Percentiles rank a stretch among this genome's conserved stretches.
Conservation (phyloP, 2,329 filamentous ascomycete species). For the Aspergillus sp. region DNA sequence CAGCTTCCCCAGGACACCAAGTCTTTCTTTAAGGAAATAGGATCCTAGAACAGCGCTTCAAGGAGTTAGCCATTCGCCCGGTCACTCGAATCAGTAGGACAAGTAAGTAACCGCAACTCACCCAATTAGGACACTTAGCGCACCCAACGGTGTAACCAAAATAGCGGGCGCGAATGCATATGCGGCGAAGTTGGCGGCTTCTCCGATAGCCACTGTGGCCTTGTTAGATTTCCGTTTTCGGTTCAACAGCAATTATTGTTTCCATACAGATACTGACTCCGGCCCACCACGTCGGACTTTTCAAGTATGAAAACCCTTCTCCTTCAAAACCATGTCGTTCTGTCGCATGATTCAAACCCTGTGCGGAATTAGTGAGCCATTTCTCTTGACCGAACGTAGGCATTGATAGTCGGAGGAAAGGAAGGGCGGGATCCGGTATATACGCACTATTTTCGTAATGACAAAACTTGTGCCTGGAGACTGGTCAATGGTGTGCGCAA, state of each 20-base stretch:
- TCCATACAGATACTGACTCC: conserved; percentile 81
- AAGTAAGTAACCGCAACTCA: conserved; percentile 31
- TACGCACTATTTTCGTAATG: conserved; percentile 90
- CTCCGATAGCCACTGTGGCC: conserved; percentile 76
- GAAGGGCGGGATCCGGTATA: conserved; percentile 3
- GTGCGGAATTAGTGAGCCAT: conserved; percentile 21
- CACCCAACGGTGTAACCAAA: conserved; percentile 90
- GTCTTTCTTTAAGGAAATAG: conserved; percentile 86
- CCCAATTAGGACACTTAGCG: conserved; percentile 89
- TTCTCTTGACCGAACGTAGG: conserved; percentile 4
- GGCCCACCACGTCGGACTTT: conserved; percentile 96
- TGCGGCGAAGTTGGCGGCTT: conserved; percentile 95
- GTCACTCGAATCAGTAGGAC: not conserved
- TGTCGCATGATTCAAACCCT: conserved; percentile 88
- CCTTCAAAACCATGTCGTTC: conserved; percentile 94
- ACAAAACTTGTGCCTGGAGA: conserved; percentile 86
- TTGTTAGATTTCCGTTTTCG: conserved; percentile 21
- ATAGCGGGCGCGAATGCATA: conserved; percentile 99
- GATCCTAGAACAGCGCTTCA: conserved; percentile 81
- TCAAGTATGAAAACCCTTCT: conserved; percentile 90
- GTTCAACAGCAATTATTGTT: conserved; percentile 13
- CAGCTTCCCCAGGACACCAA: conserved; percentile 88
- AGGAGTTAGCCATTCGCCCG: conserved; percentile 21
- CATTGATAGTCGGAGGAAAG: conserved; percentile 9
- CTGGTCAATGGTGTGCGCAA: conserved; percentile 12